Evolutionary conservation across 2,329 filamentous ascomycete genomes (phyloP).

Genomic region (Diaporthe helianthi): DNA sequence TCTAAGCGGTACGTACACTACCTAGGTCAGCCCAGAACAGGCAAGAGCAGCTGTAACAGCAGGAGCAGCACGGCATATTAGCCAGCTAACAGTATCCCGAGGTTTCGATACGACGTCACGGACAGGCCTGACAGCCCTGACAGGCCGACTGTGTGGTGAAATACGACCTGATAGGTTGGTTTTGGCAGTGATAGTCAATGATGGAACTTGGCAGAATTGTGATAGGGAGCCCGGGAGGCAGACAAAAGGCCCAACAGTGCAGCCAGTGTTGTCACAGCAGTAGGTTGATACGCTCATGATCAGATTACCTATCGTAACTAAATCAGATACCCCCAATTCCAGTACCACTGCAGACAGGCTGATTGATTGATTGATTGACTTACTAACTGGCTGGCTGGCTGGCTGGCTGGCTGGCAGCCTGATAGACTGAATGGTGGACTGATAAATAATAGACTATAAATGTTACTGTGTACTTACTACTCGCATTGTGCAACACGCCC

Average conservation of each 20-base stretch:
- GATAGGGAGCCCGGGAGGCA: background rate
- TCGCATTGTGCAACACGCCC: background rate
- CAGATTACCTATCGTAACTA: no score
- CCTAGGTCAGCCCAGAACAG: background rate
- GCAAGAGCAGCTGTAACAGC: background rate
- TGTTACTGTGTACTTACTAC: background rate
- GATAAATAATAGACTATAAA: background rate
- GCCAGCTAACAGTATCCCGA: background rate
- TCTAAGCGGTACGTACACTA: background rate
- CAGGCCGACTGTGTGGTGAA: background rate
- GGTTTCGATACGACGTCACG: conserved; percentile 11
- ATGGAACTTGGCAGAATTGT: background rate
- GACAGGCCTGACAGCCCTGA: no score
- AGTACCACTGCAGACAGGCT: background rate
- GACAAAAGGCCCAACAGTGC: background rate
- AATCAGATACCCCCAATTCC: no score
- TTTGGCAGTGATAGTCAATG: background rate
- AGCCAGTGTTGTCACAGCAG: background rate
- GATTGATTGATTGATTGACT: background rate
- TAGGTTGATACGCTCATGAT: background rate
- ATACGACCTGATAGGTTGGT: background rate
- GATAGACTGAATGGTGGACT: no score
- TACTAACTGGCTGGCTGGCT: no score
- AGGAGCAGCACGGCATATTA: background rate
- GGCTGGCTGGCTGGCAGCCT: no score